Base-by-base conservation (phyloP, 2,329 filamentous ascomycete genomes). In the Pyricularia grisea region DNA sequence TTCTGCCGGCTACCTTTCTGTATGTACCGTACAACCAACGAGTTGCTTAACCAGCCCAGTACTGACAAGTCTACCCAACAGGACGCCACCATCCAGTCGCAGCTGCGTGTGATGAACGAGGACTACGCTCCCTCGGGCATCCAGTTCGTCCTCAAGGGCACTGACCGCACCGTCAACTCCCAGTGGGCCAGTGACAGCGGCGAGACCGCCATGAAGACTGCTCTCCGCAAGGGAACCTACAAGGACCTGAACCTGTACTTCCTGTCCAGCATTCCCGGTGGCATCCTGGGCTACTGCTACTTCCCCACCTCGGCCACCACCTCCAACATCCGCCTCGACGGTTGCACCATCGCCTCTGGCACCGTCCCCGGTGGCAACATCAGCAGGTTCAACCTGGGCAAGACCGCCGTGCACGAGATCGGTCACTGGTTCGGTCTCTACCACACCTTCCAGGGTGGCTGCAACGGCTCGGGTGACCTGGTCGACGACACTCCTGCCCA, bases 201-300 rank as follows among this genome's bases (percentile, higher is more conserved):
- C 66, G 78, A 83, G 74, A 70, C 79, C 60, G 75, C 73, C 64
- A 84, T 83, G 81, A 83, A 83, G 78, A 74, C 73, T 27, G 72
- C 79, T 31, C 79, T 84, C 64, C 80, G 81, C 73, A 78, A 81
- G 75, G 79, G 80, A 69, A 76, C 72, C 65, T 81, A 81, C 73
- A 68, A 74, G 12, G 75, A 79, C 71, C 78, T 84, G 68, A 84
- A 84, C 77, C 61, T 84, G 63, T 84, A 84, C 78, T 81, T 82
- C 75, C 75, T 80, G 67, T 73, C 74, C 25, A 71, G 74, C 65
- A 74, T 82, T 64, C 76, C 74, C 67, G 42, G 42, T 9, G 75
- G 74, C 20, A 6, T 55, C 20, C 76, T 83, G 10, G 81, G 82
- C 14, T 81, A 82, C 76, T 83, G 80, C 77, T 82, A 81, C 77